These are phyloP conservation scores for Apiospora kogelbergensis DNA, from an alignment of 2,329 filamentous ascomycete genomes.

Conservation along the genomic window DNA sequence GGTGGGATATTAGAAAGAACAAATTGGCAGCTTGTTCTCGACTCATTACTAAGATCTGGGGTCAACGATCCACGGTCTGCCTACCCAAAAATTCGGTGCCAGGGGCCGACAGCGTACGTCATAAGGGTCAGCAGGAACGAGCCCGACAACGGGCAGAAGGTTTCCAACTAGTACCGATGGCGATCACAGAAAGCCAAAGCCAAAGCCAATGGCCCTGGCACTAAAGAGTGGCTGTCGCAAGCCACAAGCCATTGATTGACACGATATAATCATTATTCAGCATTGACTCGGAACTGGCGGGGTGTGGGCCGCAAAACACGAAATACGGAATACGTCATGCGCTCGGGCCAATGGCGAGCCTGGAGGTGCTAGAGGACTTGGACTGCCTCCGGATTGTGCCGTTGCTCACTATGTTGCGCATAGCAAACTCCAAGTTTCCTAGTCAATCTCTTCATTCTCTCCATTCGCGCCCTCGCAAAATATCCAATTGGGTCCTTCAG, in stretches of 20 bases:
- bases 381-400: neutral
- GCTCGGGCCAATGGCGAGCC: slow-evolving; percentile 12
- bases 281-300: neutral
- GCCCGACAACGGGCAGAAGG: neutral
- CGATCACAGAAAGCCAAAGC: neutral
- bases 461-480: neutral
- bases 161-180: neutral
- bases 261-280: neutral
- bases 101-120: neutral
- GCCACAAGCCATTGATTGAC: too few species aligned
- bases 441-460: neutral
- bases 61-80: neutral
- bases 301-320: neutral
- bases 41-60: neutral
- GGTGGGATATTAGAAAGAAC: slow-evolving; percentile 55
- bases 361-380: neutral
- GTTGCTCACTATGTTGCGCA: neutral
- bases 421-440: neutral
- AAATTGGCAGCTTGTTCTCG: too few species aligned
- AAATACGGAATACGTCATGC: slow-evolving; percentile 15
- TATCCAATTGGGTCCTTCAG: neutral
- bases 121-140: neutral
- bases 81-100: neutral
- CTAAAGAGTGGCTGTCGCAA: too few species aligned
- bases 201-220: neutral